phyloP scores from a whole-genome alignment of 2,329 filamentous ascomycete species.

The Hypocrella siamensis region DNA sequence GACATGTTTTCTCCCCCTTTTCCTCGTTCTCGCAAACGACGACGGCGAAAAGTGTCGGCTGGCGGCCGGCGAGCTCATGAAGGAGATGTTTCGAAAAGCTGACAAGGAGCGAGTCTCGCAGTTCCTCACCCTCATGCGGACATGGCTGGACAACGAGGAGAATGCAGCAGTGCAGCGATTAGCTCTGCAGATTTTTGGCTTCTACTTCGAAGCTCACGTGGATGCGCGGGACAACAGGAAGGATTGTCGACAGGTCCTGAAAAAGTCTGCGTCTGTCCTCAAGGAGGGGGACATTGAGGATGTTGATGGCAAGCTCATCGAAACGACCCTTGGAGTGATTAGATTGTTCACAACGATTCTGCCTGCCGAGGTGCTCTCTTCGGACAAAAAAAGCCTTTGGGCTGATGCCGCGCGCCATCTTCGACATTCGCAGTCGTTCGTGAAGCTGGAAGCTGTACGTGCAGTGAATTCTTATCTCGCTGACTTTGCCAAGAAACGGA shows the following conservation, averaged over 20 bases:
- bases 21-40: conserved; percentile 78
- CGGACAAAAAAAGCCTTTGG: conserved; percentile 54
- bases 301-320: conserved; percentile 54
- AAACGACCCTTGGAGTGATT: conserved; percentile 55
- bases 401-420: conserved; percentile 49
- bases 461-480: conserved; percentile 65
- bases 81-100: conserved; percentile 64
- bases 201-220: conserved; percentile 62
- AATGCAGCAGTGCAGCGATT: conserved; percentile 57
- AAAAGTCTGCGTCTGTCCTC: conserved; percentile 36
- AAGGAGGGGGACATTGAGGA: conserved; percentile 35
- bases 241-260: conserved; percentile 49
- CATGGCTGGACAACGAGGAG: conserved; percentile 62
- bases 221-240: conserved; percentile 44
- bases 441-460: conserved; percentile 63
- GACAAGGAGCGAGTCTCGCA: conserved; percentile 55
- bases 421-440: conserved; percentile 53
- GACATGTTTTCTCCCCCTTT: conserved; percentile 71
- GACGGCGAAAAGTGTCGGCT: conserved; percentile 73
- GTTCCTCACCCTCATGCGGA: conserved; percentile 54
- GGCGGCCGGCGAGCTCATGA: conserved; percentile 65
- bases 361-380: conserved; percentile 46
- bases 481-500: conserved; percentile 53
- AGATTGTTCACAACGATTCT: conserved; percentile 51
- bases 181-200: conserved; percentile 64